Evolutionary conservation across 2,329 filamentous ascomycete genomes (phyloP), one percentile per base, ranked within the genome.

Genomic region (Metarhizium album): DNA sequence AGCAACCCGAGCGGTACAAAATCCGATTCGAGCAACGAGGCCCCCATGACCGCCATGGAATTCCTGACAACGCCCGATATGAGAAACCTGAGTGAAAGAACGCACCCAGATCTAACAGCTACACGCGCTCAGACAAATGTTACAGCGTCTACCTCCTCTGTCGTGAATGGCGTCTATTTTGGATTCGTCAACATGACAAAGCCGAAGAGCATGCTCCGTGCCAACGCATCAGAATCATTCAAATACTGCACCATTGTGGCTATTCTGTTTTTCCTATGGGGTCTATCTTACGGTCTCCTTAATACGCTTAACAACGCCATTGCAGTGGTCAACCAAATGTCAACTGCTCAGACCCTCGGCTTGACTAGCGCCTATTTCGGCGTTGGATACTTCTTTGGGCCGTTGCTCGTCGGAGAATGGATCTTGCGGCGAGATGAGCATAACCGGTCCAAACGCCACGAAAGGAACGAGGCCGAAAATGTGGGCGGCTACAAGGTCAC

Each of bases 201-300:
- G 55, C 82, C 82, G 2, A 87, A 87, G 65, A 86, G 82, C 60
- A 82, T 90, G 72, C 77, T 88, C 7, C 73, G 80, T 22, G 79
- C 81, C 51, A 80, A 78, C 1, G 74, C 74, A 1, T 63, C 68
- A 11, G 84, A 90, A 55, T 86, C 84, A 0, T 70, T 86, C 57
- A 85, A 82, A 55, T 87, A 88, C 55, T 83, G 86, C 60, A 75
- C 78, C 16, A 73, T 88, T 55, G 88, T 94, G 22, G 87, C 86
- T 1, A 77, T 90, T 6, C 72, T 95, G 0, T 95, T 95, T 68
- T 82, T 95, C 56, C 71, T 95, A 2, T 95, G 89, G 90, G 90
- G 90, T 0, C 85, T 95, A 52, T 90, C 89, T 0, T 95, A 95
- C 59, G 90, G 90, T 0, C 75, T 95, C 2, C 73, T 95, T 5